Percentiles rank a stretch among this genome's conserved stretches.
phyloP scores from a whole-genome alignment of 164 flowering plant genomes.

The Tinospora cordifolia region DNA sequence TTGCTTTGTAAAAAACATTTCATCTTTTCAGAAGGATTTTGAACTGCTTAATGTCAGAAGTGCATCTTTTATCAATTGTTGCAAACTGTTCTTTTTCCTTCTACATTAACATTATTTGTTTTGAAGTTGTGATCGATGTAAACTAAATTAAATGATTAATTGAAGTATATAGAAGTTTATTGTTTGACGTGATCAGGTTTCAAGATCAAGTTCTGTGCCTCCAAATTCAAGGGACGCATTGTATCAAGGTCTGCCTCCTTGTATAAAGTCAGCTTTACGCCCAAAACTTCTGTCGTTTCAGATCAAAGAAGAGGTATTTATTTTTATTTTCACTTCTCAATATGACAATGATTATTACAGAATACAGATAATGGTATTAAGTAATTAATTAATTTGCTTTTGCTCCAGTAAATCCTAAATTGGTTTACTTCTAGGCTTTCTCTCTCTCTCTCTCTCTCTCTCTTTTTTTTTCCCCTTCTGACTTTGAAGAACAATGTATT shows the following conservation, averaged over 20 bases:
- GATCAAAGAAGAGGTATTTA: conserved; percentile 45
- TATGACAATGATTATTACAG: not conserved
- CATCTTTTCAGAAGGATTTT: not conserved
- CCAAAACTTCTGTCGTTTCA: conserved; percentile 42
- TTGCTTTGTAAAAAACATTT: not conserved
- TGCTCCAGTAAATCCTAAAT: too few species aligned
- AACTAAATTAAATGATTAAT: too few species aligned
- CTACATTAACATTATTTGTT: not conserved
- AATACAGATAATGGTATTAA: not conserved
- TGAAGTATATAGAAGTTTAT: too few species aligned
- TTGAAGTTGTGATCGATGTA: too few species aligned
- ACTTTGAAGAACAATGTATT: too few species aligned
- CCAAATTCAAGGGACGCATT: conserved; percentile 54
- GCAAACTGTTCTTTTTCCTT: not conserved
- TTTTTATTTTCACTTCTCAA: not conserved
- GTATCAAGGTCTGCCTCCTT: conserved; percentile 59
- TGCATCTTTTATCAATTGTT: too few species aligned
- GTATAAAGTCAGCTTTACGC: conserved; percentile 44
- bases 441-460: too few species aligned
- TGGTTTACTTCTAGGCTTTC: too few species aligned
- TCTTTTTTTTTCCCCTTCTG: too few species aligned
- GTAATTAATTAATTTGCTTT: not conserved
- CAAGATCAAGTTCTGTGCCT: conserved; percentile 52
- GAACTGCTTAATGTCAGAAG: not conserved
- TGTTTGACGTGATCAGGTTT: conserved; percentile 31